Percentiles rank a stretch among this genome's conserved stretches.
Conservation (phyloP, 2,329 filamentous ascomycete species). For the Nectriaceae sp. region DNA sequence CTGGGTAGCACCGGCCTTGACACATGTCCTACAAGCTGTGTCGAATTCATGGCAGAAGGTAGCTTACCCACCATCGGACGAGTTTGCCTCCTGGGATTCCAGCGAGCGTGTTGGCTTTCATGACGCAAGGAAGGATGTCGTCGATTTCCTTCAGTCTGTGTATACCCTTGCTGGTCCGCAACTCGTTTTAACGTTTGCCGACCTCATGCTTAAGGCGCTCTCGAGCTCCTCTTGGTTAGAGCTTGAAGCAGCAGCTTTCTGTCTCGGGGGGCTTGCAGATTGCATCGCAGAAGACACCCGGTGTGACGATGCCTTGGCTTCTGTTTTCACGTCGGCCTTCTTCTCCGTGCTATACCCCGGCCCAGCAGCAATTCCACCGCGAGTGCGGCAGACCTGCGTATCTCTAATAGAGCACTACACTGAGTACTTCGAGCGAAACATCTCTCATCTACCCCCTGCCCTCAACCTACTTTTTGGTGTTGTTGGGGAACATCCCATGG, state of each 20-base stretch:
- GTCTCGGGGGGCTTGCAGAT: slow-evolving; percentile 67
- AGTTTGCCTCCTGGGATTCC: slow-evolving; percentile 68
- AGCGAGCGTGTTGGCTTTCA: slow-evolving; percentile 67
- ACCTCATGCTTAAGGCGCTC: slow-evolving; percentile 54
- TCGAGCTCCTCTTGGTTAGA: slow-evolving; percentile 55
- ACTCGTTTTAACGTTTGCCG: slow-evolving; percentile 58
- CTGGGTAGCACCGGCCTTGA: slow-evolving; percentile 62
- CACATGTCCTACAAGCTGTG: slow-evolving; percentile 63
- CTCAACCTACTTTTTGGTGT: slow-evolving; percentile 75
- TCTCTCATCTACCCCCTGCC: slow-evolving; percentile 66
- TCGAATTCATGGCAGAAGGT: slow-evolving; percentile 70
- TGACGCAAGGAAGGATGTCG: slow-evolving; percentile 76
- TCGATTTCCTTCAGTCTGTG: slow-evolving; percentile 73
- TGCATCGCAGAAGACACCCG: slow-evolving; percentile 59
- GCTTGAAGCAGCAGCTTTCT: slow-evolving; percentile 63
- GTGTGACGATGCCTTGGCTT: slow-evolving; percentile 59
- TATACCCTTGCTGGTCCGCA: slow-evolving; percentile 62
- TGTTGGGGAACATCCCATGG: slow-evolving; percentile 62
- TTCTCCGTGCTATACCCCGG: slow-evolving; percentile 55
- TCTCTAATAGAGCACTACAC: slow-evolving; percentile 72
- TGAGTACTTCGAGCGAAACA: slow-evolving; percentile 73
- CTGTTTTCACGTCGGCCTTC: slow-evolving; percentile 63
- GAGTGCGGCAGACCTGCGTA: slow-evolving; percentile 68
- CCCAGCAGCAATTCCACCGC: slow-evolving; percentile 56
- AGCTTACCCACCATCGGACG: slow-evolving; percentile 61